Evolutionary conservation across 1,284 basidiomycete species (phyloP).

Genomic region (Ceratobasidium theobromae): DNA sequence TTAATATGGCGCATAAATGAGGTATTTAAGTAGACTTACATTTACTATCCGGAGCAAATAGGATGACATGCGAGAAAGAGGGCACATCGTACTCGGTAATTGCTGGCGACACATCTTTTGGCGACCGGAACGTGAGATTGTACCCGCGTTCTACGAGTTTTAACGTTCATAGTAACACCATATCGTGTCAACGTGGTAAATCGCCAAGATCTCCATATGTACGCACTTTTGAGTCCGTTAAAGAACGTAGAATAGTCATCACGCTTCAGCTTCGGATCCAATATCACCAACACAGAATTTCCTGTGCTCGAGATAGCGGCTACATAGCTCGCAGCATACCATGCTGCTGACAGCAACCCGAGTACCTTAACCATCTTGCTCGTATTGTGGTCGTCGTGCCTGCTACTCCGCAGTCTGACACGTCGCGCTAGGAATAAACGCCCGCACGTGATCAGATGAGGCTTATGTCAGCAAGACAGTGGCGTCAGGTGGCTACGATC

Average conservation of each 20-base stretch:
- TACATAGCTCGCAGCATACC: constrained; percentile 26
- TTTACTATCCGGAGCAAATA: constrained; percentile 82
- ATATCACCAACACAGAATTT: constrained; percentile 78
- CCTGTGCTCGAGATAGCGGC: constrained; percentile 78
- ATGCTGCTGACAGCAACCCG: constrained; percentile 33
- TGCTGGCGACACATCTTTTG: constrained; percentile 66
- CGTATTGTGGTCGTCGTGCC: constrained; percentile 1
- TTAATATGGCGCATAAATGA: neutral
- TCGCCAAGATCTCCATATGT: neutral
- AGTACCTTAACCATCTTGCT: constrained; percentile 31
- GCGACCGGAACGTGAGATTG: constrained; percentile 78
- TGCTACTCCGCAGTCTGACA: neutral
- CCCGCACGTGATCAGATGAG: constrained; percentile 9
- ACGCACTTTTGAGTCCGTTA: constrained; percentile 68
- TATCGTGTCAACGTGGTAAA: neutral
- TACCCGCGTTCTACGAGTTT: constrained; percentile 66
- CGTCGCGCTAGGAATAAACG: constrained; percentile 15
- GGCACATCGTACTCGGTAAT: constrained; percentile 72
- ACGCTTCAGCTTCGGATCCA: constrained; percentile 66
- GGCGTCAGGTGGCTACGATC: neutral
- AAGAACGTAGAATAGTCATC: constrained; percentile 82
- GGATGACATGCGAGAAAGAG: constrained; percentile 78
- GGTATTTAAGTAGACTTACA: constrained; percentile 50
- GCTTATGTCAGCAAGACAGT: constrained; percentile 19
- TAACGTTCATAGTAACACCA: neutral